Conservation (phyloP, 331 rosid species). For the Malus hybrid region DNA sequence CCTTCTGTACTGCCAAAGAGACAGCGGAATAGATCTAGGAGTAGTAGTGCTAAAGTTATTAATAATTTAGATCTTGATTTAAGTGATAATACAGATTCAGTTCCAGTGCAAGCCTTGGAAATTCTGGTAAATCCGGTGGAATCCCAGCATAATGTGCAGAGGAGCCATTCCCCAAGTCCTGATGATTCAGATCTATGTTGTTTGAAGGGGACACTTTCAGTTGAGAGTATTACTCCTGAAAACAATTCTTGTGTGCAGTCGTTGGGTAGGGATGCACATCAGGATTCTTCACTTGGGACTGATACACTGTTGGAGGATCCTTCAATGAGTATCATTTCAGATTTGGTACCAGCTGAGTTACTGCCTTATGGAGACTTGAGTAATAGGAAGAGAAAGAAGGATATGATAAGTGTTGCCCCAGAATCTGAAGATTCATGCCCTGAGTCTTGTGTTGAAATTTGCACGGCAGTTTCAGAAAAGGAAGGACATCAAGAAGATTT, state of each 20-base stretch:
- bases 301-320: neutral
- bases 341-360: neutral
- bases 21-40: neutral
- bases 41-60: neutral
- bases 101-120: neutral
- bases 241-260: neutral
- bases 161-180: neutral
- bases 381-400: conserved; percentile 3
- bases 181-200: neutral
- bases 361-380: neutral
- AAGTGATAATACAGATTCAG: too few species aligned
- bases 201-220: neutral
- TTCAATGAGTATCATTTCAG: neutral
- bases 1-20: neutral
- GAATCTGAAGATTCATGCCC: neutral
- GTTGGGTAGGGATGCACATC: neutral
- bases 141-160: neutral
- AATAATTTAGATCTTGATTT: neutral
- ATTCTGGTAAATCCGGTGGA: neutral
- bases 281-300: neutral
- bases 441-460: neutral
- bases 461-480: neutral
- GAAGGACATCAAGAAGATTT: neutral
- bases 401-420: neutral
- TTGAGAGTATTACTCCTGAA: neutral